Conservation (phyloP, 169 alveolate species). For the Eimeria praecox region DNA sequence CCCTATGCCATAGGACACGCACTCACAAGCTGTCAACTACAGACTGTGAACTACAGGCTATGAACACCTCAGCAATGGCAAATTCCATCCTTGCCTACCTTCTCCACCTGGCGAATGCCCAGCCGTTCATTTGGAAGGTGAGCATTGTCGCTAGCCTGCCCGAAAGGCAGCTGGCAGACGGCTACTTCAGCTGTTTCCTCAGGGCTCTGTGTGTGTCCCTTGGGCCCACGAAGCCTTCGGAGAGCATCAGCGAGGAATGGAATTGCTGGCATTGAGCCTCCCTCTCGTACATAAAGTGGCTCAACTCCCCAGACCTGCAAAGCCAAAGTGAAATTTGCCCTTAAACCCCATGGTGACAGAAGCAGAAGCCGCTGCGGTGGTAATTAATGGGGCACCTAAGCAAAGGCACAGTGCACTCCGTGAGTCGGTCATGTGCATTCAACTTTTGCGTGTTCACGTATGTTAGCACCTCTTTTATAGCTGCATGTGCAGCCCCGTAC, state of each 20-base stretch:
- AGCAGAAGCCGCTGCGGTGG: not conserved
- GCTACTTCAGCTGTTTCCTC: constrained; percentile 73
- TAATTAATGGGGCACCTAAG: not conserved
- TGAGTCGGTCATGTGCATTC: not conserved
- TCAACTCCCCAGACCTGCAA: constrained; percentile 79
- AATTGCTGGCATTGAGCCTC: constrained; percentile 84
- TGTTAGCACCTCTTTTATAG: constrained; percentile 44
- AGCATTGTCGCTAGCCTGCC: constrained; percentile 83
- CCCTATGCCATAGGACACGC: not conserved
- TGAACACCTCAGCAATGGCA: not conserved
- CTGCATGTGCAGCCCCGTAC: constrained; percentile 70
- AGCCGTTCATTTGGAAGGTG: constrained; percentile 82
- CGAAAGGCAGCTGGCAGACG: constrained; percentile 80
- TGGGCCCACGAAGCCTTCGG: constrained; percentile 27
- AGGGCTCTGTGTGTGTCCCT: not conserved
- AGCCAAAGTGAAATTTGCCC: not conserved
- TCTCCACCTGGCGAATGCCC: constrained; percentile 69
- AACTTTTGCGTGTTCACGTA: not conserved
- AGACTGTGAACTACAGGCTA: not conserved
- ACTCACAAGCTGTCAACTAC: not conserved
- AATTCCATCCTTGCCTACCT: constrained; percentile 29
- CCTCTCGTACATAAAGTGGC: constrained; percentile 80
- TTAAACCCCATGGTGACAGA: not conserved
- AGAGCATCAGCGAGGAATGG: constrained; percentile 65
- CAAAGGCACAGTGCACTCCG: not conserved